phyloP scores from a whole-genome alignment of 2,329 filamentous ascomycete species.

The Pyricularia sp. region DNA sequence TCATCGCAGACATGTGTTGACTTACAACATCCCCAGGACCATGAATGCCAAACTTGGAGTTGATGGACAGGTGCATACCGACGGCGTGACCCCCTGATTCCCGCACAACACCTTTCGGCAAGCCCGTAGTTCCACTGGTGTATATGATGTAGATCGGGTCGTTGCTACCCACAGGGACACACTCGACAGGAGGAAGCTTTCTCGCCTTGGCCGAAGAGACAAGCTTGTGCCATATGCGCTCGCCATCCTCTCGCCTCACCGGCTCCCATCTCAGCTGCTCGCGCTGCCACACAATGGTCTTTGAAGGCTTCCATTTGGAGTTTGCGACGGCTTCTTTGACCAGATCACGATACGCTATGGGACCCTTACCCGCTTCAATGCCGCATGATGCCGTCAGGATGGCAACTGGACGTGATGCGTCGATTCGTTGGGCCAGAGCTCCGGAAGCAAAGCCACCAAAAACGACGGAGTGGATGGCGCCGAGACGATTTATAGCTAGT shows the following conservation, averaged over 20 bases:
- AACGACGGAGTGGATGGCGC: conserved; percentile 83
- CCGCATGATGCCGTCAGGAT: conserved; percentile 88
- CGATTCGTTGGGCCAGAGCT: conserved; percentile 80
- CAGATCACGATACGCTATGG: conserved; percentile 67
- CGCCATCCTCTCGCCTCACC: conserved; percentile 54
- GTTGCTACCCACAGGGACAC: conserved; percentile 68
- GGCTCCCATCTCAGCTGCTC: conserved; percentile 66
- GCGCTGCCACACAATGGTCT: conserved; percentile 76
- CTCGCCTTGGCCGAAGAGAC: conserved; percentile 61
- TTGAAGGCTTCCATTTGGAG: conserved; percentile 60
- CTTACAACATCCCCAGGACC: conserved; percentile 67
- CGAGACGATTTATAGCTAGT: conserved; percentile 70
- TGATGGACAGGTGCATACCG: conserved; percentile 71
- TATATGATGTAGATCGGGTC: conserved; percentile 89
- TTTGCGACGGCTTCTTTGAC: conserved; percentile 63
- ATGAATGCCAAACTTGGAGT: conserved; percentile 72
- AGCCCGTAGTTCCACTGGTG: conserved; percentile 73
- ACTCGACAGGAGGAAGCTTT: conserved; percentile 44
- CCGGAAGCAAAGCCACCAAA: conserved; percentile 84
- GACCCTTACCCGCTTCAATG: conserved; percentile 76
- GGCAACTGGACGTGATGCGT: conserved; percentile 64
- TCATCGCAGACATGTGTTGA: neutral
- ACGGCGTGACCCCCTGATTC: conserved; percentile 84
- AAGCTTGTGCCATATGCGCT: conserved; percentile 72
- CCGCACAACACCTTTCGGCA: conserved; percentile 74